Evolutionary conservation across 2,329 filamentous ascomycete genomes (phyloP), one percentile per base, ranked within the genome.

Genomic region (Penicillium sp.): DNA sequence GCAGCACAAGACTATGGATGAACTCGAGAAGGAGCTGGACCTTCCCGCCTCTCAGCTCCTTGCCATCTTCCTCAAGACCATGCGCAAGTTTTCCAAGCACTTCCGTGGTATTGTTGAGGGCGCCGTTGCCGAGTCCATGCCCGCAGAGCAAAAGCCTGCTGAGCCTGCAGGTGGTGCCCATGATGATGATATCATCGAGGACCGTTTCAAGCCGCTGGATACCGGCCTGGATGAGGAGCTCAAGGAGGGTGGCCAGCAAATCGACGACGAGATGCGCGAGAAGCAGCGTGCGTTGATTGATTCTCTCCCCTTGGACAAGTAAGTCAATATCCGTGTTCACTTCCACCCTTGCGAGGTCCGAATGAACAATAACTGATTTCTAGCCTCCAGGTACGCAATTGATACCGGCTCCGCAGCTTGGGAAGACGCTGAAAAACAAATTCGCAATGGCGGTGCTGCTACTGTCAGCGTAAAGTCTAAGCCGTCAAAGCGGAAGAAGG

Each of bases 51-150:
- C 87, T 45, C 95, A 98, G 77, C 80, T 97, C 3, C 81, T 99
- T 60, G 93, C 93, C 59, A 96, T 98, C 89, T 98, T 99, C 75
- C 91, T 96, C 73, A 99, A 99, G 81, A 89, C 96, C 59, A 83
- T 97, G 58, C 86, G 92, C 63, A 98, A 98, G 79, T 84, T 96
- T 39, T 90, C 90, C 3, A 82, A 84, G 3, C 85, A 93, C 70
- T 95, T 99, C 76, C 85, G 87, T 31, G 79, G 82, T 3, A 76
- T 98, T 1, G 82, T 97, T 3, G 85, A 91, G 43, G 86, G 85
- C 3, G 91, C 90, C 0, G 87, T 89, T 11, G 87, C 86, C 55
- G 84, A 86, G 1, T 81, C 85, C 47, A 79, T 93, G 66, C 88
- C 89, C 3, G 77, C 80, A 45, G 74, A 81, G 2, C 80, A 84